Evolutionary conservation across 495 filamentous ascomycete genomes (phyloP).

Genomic region (Rusavskia elegans): DNA sequence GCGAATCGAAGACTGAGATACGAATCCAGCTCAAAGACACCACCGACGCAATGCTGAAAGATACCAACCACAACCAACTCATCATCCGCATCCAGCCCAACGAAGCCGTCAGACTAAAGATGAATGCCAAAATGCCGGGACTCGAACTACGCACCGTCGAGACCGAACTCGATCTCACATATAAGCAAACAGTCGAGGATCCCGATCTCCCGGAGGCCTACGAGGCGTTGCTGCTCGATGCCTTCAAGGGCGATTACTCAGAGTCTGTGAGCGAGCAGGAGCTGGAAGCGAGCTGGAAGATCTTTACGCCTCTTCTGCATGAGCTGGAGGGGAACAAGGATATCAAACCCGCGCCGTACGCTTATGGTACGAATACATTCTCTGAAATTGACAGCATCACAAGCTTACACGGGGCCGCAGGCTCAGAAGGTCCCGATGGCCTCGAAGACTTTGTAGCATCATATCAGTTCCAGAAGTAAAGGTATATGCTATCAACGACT

Average conservation of each 20-base stretch:
- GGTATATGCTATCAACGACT: too few species aligned
- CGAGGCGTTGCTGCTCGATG: slow-evolving; percentile 69
- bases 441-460: slow-evolving; percentile 10
- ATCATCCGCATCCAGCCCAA: slow-evolving; percentile 80
- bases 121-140: slow-evolving; percentile 76
- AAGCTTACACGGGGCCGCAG: slow-evolving; percentile 1
- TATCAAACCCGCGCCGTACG: slow-evolving; percentile 75
- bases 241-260: slow-evolving; percentile 71
- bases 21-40: slow-evolving; percentile 81
- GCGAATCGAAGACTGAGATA: slow-evolving; percentile 82
- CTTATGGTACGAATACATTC: slow-evolving; percentile 48
- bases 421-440: slow-evolving; percentile 11
- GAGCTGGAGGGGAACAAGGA: slow-evolving; percentile 74
- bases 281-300: slow-evolving; percentile 70
- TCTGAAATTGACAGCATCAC: background rate
- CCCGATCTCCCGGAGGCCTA: slow-evolving; percentile 80
- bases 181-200: slow-evolving; percentile 69
- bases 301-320: slow-evolving; percentile 69
- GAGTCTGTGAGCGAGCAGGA: slow-evolving; percentile 81
- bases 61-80: slow-evolving; percentile 70
- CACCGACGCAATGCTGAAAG: slow-evolving; percentile 72
- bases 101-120: slow-evolving; percentile 78
- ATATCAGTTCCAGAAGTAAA: background rate
- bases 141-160: slow-evolving; percentile 75
- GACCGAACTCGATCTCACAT: slow-evolving; percentile 72